These are phyloP conservation scores for Lentinula sp. DNA, from an alignment of 768 basidiomycete species.

Conservation along the genomic window DNA sequence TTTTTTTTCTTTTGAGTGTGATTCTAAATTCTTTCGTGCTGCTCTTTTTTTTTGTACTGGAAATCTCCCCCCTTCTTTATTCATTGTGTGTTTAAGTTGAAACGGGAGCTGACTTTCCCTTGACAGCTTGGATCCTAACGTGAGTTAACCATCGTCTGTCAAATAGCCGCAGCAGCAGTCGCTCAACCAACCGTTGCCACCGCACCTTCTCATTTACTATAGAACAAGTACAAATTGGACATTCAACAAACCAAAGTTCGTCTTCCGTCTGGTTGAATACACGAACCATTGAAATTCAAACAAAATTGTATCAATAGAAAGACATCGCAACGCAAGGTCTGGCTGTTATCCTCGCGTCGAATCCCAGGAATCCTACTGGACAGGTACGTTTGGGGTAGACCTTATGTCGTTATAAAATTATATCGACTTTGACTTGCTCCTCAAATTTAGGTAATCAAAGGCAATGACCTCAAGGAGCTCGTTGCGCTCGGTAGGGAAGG, in stretches of 20 bases:
- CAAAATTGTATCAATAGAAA: slow-evolving; percentile 31
- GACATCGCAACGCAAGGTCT: slow-evolving; percentile 82
- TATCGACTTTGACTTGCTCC: neutral
- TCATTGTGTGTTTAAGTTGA: neutral
- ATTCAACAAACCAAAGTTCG: slow-evolving; percentile 70
- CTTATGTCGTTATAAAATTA: neutral
- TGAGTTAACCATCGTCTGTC: neutral
- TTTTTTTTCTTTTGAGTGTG: no score
- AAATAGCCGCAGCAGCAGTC: no score
- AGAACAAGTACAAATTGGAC: slow-evolving; percentile 71
- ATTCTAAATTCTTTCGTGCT: no score
- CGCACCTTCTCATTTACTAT: neutral
- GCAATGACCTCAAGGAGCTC: slow-evolving; percentile 76
- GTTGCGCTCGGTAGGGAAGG: slow-evolving; percentile 68
- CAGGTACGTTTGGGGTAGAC: slow-evolving; percentile 42
- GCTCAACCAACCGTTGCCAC: no score
- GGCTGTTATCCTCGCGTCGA: slow-evolving; percentile 81
- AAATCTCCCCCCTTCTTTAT: slow-evolving; percentile 7
- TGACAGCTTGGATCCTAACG: neutral
- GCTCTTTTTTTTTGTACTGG: no score
- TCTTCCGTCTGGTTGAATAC: slow-evolving; percentile 21
- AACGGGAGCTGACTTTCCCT: neutral
- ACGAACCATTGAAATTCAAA: slow-evolving; percentile 20
- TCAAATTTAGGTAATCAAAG: slow-evolving; percentile 46
- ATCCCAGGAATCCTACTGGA: slow-evolving; percentile 97